phyloP scores from a whole-genome alignment of 495 filamentous ascomycete genomes.

The Penicillium silybi region DNA sequence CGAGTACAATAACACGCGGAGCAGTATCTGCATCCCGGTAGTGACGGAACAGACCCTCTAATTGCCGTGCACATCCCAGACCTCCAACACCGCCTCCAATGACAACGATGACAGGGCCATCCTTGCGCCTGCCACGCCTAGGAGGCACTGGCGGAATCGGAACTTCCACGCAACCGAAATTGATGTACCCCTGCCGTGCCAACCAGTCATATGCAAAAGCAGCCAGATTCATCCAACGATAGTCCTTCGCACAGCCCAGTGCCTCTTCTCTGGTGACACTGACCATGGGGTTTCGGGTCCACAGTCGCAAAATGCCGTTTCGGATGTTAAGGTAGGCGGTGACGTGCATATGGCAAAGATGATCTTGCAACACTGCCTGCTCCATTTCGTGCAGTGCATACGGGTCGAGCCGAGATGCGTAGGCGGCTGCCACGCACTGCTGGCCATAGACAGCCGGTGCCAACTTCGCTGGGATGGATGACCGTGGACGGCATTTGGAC shows the following conservation, averaged over 20 bases:
- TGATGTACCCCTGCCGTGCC: constrained; percentile 87
- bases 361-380: constrained; percentile 69
- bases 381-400: constrained; percentile 85
- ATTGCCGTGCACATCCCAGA: constrained; percentile 84
- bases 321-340: constrained; percentile 96
- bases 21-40: constrained; percentile 61
- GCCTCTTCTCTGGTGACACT: constrained; percentile 85
- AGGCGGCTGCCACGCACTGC: constrained; percentile 83
- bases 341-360: constrained; percentile 84
- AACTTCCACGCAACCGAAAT: constrained; percentile 85
- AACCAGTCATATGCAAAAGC: constrained; percentile 91
- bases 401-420: constrained; percentile 84
- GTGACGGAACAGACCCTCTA: constrained; percentile 78
- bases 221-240: constrained; percentile 86
- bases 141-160: constrained; percentile 37
- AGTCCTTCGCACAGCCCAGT: constrained; percentile 84
- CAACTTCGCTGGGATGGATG: constrained; percentile 75
- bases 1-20: constrained; percentile 76
- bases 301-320: constrained; percentile 89
- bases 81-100: constrained; percentile 95
- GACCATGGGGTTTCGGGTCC: constrained; percentile 86
- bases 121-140: constrained; percentile 46
- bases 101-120: constrained; percentile 66
- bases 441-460: constrained; percentile 72
- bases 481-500: constrained; percentile 54